A percentile compares a stretch with the other conserved stretches of the same genome.
phyloP scores from a whole-genome alignment of 2,329 filamentous ascomycete genomes.

The Rhynchosporium secalis region DNA sequence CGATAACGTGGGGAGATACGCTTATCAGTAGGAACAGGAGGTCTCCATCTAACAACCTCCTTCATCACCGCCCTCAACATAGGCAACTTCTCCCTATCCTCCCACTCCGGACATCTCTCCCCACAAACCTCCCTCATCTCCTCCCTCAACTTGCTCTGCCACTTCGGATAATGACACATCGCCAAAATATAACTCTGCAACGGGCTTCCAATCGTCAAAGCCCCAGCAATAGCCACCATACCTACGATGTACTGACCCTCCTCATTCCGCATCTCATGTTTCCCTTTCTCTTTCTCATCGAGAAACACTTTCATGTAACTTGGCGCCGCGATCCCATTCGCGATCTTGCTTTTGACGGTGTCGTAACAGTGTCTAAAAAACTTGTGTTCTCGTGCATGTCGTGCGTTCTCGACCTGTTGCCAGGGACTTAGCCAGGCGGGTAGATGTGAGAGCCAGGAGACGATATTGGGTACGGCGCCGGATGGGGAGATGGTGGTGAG shows the following conservation, averaged over 20 bases:
- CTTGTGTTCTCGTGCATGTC: constrained; percentile 44
- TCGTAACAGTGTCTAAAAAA: constrained; percentile 44
- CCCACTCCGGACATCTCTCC: constrained; percentile 42
- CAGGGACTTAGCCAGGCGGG: constrained; percentile 46
- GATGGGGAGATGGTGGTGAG: constrained; percentile 49
- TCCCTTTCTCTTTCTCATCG: constrained; percentile 41
- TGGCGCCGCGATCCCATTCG: constrained; percentile 41
- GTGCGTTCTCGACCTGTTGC: constrained; percentile 46
- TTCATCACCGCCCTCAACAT: constrained; percentile 47
- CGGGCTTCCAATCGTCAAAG: constrained; percentile 44
- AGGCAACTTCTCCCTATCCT: constrained; percentile 43
- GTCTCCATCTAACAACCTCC: constrained; percentile 46
- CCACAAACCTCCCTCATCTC: constrained; percentile 47
- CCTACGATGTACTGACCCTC: constrained; percentile 49
- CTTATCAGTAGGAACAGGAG: constrained; percentile 53
- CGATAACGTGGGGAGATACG: neutral
- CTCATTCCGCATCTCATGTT: constrained; percentile 37
- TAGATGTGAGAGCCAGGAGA: constrained; percentile 47
- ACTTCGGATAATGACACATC: constrained; percentile 40
- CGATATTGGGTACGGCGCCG: constrained; percentile 49
- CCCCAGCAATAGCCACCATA: constrained; percentile 49
- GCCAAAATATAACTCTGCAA: constrained; percentile 45
- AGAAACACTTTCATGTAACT: constrained; percentile 48
- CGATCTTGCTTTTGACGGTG: constrained; percentile 41
- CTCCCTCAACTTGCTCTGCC: constrained; percentile 46